A percentile compares a stretch with the other conserved stretches of the same genome.
These are phyloP conservation scores for Phialophora macrospora DNA, from an alignment of 2,329 filamentous ascomycete species.

Conservation along the genomic window DNA sequence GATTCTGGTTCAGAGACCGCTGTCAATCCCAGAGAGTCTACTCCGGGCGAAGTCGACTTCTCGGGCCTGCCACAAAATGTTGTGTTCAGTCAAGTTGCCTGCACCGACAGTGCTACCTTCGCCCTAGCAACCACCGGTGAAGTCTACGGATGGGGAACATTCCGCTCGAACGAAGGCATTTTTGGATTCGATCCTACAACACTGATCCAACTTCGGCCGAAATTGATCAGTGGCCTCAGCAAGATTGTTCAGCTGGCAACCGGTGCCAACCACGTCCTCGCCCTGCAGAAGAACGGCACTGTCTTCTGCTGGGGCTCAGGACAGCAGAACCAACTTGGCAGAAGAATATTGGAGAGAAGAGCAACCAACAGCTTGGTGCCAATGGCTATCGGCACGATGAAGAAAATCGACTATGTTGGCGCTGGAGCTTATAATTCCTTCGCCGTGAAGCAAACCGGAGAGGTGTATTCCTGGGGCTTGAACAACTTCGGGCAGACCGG, in stretches of 20 bases:
- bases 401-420: constrained; percentile 62
- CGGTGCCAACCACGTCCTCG: constrained; percentile 73
- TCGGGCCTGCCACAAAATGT: constrained; percentile 64
- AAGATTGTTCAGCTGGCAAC: constrained; percentile 68
- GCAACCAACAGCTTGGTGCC: constrained; percentile 57
- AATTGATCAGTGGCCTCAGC: constrained; percentile 60
- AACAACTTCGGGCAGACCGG: constrained; percentile 88
- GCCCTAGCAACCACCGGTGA: constrained; percentile 74
- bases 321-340: constrained; percentile 72
- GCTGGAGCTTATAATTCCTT: constrained; percentile 84
- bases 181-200: constrained; percentile 57
- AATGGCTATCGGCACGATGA: constrained; percentile 58
- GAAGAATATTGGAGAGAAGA: constrained; percentile 64
- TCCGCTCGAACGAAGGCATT: constrained; percentile 67
- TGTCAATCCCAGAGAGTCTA: constrained; percentile 74
- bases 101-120: constrained; percentile 76
- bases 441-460: constrained; percentile 66
- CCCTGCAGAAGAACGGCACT: constrained; percentile 67
- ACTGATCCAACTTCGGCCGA: constrained; percentile 49
- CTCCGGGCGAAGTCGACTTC: constrained; percentile 63
- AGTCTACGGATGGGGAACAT: constrained; percentile 85
- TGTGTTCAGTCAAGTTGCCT: constrained; percentile 69
- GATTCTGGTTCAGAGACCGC: constrained; percentile 58
- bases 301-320: constrained; percentile 75
- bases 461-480: constrained; percentile 80